phyloP scores from a whole-genome alignment of 768 basidiomycete genomes.

The Crepidotus variabilis region DNA sequence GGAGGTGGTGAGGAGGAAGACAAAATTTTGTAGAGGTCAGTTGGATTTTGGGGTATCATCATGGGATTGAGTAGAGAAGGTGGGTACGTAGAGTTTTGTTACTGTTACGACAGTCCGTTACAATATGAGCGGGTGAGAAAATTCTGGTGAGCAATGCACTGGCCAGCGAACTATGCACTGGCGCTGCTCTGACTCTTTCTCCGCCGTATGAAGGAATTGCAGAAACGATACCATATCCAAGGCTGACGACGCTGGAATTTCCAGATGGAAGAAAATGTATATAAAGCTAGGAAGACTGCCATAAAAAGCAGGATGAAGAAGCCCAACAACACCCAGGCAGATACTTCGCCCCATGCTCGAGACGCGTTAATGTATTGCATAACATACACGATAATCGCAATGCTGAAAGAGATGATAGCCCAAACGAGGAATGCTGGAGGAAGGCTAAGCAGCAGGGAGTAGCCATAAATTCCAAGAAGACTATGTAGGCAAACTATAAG shows the following conservation, averaged over 20 bases:
- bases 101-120: too few species aligned
- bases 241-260: conserved; percentile 30
- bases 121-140: too few species aligned
- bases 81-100: too few species aligned
- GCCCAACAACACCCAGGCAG: conserved; percentile 37
- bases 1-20: conserved; percentile 37
- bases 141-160: too few species aligned
- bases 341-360: conserved; percentile 20
- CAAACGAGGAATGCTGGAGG: conserved; percentile 54
- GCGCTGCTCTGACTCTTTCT: too few species aligned
- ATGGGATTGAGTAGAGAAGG: not conserved
- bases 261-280: conserved; percentile 51
- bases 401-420: conserved; percentile 46
- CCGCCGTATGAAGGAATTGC: conserved; percentile 4
- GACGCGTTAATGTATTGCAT: conserved; percentile 28
- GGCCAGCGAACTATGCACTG: too few species aligned
- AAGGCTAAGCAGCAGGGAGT: conserved; percentile 47
- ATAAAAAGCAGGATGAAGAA: conserved; percentile 37
- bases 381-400: conserved; percentile 42
- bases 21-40: conserved; percentile 62
- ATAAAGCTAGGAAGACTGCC: conserved; percentile 35
- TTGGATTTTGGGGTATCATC: conserved; percentile 29
- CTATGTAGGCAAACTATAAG: conserved; percentile 48
- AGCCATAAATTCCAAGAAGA: conserved; percentile 41
- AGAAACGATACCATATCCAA: conserved; percentile 16